Evolutionary conservation across 2,329 filamentous ascomycete genomes (phyloP), one percentile per base, ranked within the genome.

Genomic region (Arachnomyces sp.): DNA sequence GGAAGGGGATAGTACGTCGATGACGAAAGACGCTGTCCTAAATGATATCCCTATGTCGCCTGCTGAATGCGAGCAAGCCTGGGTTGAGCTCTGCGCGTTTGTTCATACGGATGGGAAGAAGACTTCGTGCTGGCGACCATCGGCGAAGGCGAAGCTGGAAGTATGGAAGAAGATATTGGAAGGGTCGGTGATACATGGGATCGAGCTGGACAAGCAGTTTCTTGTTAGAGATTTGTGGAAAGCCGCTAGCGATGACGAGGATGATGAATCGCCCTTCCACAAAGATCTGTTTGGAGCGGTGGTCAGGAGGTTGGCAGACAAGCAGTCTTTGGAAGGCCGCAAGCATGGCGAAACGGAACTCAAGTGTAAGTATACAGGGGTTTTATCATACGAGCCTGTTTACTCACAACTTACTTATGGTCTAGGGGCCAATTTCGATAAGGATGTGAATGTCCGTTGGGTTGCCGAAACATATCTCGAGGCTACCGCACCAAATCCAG

Each of bases 81-180:
- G 74, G 73, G 53, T 50, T 29, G 64, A 71, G 31, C 48, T 77
- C 9, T 68, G 72, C 49, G 75, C 70, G 21, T 79, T 78, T 55
- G 69, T 77, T 43, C 52, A 61, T 44, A 51, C 53, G 2, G 57
- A 44, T 17, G 31, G 31, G 12, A 34, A 42, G 11, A 39, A 42
- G 28, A 44, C 31, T 37, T 49, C 41, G 4, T 67, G 63, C 29
- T 71, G 66, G 52, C 59, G 65, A 11, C 75, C 75, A 2, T 72
- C 71, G 36, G 63, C 67, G n/a, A 59, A 55, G 14, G 64, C 65
- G 28, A 66, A 70, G 32, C 50, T 70, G 12, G 59, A 66, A 42
- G 63, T 72, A 14, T 79, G 75, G 75, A 66, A 61, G 46, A 54
- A 57, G 25, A 44, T 65, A 18, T 34, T 63, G 4, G 61, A 67